phyloP scores from a whole-genome alignment of 768 basidiomycete genomes.

The Glaciozyma antarctica region DNA sequence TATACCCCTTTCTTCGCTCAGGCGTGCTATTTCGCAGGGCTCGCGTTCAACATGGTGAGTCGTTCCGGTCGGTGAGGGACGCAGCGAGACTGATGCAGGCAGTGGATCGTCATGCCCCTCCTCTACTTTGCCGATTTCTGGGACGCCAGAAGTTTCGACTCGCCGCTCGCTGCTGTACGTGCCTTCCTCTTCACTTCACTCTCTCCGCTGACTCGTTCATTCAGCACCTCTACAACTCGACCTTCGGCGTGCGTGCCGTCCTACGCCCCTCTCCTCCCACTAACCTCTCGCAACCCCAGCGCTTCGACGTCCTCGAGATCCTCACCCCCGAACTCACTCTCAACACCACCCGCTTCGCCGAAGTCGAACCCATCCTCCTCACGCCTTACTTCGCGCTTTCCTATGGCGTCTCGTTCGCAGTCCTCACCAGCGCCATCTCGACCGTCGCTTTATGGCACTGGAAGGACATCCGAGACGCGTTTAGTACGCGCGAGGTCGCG shows the following conservation, averaged over 20 bases:
- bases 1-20: slow-evolving; percentile 35
- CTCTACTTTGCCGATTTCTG: slow-evolving; percentile 36
- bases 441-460: slow-evolving; percentile 34
- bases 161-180: slow-evolving; percentile 30
- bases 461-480: slow-evolving; percentile 30
- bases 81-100: no score
- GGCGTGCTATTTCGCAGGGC: slow-evolving; percentile 32
- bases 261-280: background rate
- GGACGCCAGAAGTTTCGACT: slow-evolving; percentile 32
- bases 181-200: background rate
- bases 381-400: slow-evolving; percentile 32
- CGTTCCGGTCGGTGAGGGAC: no score
- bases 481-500: slow-evolving; percentile 3
- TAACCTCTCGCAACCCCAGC: background rate
- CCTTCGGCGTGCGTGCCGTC: slow-evolving; percentile 14
- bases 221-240: slow-evolving; percentile 33
- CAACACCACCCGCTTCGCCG: slow-evolving; percentile 33
- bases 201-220: background rate
- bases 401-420: slow-evolving; percentile 36
- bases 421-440: slow-evolving; percentile 32
- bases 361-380: slow-evolving; percentile 30
- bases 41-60: slow-evolving; percentile 26
- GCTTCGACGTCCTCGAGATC: slow-evolving; percentile 35
- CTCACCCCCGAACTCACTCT: slow-evolving; percentile 34
- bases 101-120: slow-evolving; percentile 34